A percentile compares a stretch with the other conserved stretches of the same genome.
Conservation (phyloP, 2,329 filamentous ascomycete species). For the Grosmannia serpens region DNA sequence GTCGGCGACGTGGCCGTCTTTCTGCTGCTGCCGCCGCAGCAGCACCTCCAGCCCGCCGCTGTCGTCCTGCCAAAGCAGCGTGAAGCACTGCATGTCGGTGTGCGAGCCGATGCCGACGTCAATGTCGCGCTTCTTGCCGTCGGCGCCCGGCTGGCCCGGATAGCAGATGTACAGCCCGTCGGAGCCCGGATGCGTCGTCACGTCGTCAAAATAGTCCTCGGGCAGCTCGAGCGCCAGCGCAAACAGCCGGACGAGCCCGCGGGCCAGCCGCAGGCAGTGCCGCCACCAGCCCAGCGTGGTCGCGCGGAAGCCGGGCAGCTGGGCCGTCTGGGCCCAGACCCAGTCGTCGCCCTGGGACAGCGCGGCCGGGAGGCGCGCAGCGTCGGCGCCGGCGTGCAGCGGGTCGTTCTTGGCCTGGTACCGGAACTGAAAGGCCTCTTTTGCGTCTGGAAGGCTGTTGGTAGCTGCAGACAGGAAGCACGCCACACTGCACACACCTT, state of each 20-base stretch:
- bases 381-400: conserved; percentile 4
- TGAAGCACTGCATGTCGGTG: conserved; percentile 36
- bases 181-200: conserved; percentile 23
- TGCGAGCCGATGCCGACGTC: conserved; percentile 35
- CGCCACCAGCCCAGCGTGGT: conserved; percentile 15
- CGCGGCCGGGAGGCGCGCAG: background rate
- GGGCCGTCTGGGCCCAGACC: conserved; percentile 14
- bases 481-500: background rate
- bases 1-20: conserved; percentile 9
- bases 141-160: conserved; percentile 11
- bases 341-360: conserved; percentile 12
- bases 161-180: conserved; percentile 17
- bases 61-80: conserved; percentile 35
- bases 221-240: conserved; percentile 13
- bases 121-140: conserved; percentile 5
- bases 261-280: conserved; percentile 12
- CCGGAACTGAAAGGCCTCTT: conserved; percentile 16
- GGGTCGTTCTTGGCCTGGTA: conserved; percentile 14
- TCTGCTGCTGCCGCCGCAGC: background rate
- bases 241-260: conserved; percentile 13
- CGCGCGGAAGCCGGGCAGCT: conserved; percentile 13
- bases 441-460: conserved; percentile 7
- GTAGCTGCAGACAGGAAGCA: background rate
- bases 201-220: conserved; percentile 25
- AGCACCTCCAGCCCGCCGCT: conserved; percentile 31